These are phyloP conservation scores for Aspergillus sp. DNA, from an alignment of 2,329 filamentous ascomycete species.

Conservation along the genomic window DNA sequence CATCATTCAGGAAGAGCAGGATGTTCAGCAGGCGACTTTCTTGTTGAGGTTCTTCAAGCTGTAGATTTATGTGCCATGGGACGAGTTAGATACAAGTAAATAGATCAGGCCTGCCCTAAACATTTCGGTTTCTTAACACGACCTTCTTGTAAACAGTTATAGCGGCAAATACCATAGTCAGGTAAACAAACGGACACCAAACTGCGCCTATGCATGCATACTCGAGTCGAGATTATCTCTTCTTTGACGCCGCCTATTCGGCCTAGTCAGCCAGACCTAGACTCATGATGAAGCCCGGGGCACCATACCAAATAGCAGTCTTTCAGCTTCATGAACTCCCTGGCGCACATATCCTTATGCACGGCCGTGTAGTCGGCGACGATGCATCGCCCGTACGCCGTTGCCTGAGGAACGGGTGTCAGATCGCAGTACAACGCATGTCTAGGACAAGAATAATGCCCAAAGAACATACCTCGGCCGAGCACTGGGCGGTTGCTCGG, in stretches of 20 bases:
- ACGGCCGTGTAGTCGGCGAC: slow-evolving; percentile 82
- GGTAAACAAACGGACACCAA: no score
- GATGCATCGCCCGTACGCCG: slow-evolving; percentile 84
- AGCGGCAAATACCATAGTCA: no score
- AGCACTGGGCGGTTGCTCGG: slow-evolving; percentile 55
- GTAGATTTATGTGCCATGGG: slow-evolving; percentile 31
- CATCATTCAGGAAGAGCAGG: slow-evolving; percentile 75
- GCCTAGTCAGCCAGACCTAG: slow-evolving; percentile 5
- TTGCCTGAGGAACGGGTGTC: slow-evolving; percentile 51
- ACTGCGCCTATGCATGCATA: background rate
- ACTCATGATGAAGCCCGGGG: background rate
- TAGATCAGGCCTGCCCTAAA: no score
- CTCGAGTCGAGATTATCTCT: slow-evolving; percentile 10
- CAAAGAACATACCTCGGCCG: slow-evolving; percentile 49
- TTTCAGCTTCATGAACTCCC: slow-evolving; percentile 77
- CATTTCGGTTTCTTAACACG: no score
- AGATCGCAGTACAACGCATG: no score
- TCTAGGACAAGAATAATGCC: no score
- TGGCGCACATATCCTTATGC: slow-evolving; percentile 79
- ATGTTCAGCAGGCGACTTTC: slow-evolving; percentile 74
- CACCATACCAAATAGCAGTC: slow-evolving; percentile 70
- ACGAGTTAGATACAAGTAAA: slow-evolving; percentile 3
- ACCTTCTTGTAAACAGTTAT: no score
- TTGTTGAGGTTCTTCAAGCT: slow-evolving; percentile 66
- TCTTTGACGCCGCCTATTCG: slow-evolving; percentile 44